These are phyloP conservation scores for Buddleja alternifolia DNA, from an alignment of 257 asterid genomes.

Conservation along the genomic window DNA sequence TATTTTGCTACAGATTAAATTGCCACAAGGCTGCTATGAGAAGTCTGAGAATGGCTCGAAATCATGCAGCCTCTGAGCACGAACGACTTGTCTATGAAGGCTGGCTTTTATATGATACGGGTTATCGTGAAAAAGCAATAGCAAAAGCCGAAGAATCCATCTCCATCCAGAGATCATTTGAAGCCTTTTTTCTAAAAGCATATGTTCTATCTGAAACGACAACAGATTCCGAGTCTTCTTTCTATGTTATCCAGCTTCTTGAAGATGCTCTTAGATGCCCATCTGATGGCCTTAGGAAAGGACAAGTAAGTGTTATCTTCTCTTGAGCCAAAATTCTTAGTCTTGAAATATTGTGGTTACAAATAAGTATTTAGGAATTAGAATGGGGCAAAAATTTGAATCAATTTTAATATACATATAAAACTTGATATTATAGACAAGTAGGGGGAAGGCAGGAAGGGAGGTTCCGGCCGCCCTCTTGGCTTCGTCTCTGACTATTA, in stretches of 20 bases:
- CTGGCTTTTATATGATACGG: slow-evolving; percentile 93
- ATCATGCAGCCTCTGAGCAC: slow-evolving; percentile 71
- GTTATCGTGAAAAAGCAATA: slow-evolving; percentile 83
- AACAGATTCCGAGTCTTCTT: slow-evolving; percentile 67
- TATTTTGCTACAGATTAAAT: slow-evolving; percentile 61
- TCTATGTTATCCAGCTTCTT: slow-evolving; percentile 76
- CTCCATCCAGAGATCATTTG: slow-evolving; percentile 83
- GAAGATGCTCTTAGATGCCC: slow-evolving; percentile 99
- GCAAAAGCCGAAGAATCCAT: slow-evolving; percentile 91
- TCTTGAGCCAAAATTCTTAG: too few species aligned
- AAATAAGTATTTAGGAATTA: too few species aligned
- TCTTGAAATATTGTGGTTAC: too few species aligned
- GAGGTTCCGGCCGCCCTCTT: too few species aligned
- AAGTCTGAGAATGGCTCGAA: slow-evolving; percentile 91
- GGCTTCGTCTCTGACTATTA: too few species aligned
- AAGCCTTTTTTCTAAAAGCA: slow-evolving; percentile 93
- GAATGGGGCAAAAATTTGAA: too few species aligned
- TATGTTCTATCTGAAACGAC: slow-evolving; percentile 80
- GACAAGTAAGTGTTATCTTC: slow-evolving; percentile 67
- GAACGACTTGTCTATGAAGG: slow-evolving; percentile 95
- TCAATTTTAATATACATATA: too few species aligned
- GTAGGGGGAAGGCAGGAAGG: too few species aligned
- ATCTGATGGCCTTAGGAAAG: slow-evolving; percentile 96
- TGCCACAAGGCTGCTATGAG: slow-evolving; percentile 98
- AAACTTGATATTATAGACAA: too few species aligned